Evolutionary conservation across 106 monocot species (phyloP), one percentile per base, ranked within the genome.

Genomic region (Allium sativum): DNA sequence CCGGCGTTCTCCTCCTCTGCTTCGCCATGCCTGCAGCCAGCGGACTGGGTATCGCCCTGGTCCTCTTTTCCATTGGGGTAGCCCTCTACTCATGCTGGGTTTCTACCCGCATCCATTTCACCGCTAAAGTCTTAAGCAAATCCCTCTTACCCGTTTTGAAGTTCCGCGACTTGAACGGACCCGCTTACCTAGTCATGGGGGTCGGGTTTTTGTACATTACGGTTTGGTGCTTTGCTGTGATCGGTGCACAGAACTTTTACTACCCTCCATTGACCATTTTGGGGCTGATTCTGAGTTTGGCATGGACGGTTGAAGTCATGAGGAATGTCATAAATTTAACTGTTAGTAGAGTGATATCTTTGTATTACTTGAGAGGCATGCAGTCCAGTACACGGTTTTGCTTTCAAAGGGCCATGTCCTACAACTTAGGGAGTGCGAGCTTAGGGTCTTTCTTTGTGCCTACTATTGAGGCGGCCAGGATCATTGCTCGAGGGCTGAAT

Each of bases 251-350:
- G 42, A 76, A 82, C 61, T 98, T 84, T 78, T 69, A 78, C 68
- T 82, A 84, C 71, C 87, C 91, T 20, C 71, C 82, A 8, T 67
- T 91, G 41, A 88, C 87, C 10, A 80, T 91, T 18, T 15, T 87
- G 19, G 77, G 47, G 18, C 75, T 98, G 44, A 76, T 91, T 40
- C 61, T 91, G 44, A 98, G 96, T 76, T 73, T 98, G 60, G 59
- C 62, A 64, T 98, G 96, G 96, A 98, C 87, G 21, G 96, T 87
- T 50, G 96, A 98, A 80, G 96, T 98, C 62, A 80, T 98, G 83
- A 76, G 96, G 44, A 98, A 98, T 59, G 96, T 98, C 11, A 74
- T 87, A 4, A 98, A 87, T 42, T 59, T 98, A 58, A 88, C 96
- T 31, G 84, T 85, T 19, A 98, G 96, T 80, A 58, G 96, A 9